A percentile compares a stretch with the other conserved stretches of the same genome.
Evolutionary conservation across 345 rosid species (phyloP).

Genomic region (Adansonia digitata): DNA sequence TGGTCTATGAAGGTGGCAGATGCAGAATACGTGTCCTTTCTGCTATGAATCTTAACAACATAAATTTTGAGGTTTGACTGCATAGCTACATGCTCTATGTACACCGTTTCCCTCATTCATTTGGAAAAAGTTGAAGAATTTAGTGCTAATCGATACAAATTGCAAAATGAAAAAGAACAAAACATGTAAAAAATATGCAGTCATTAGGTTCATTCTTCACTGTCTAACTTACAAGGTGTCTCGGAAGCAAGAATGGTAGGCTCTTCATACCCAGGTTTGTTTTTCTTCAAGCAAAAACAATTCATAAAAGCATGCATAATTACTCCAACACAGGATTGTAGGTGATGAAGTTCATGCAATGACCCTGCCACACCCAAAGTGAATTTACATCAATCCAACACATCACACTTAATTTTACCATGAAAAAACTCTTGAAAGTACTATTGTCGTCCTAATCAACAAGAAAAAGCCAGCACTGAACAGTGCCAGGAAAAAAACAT

Average conservation of each 20-base stretch:
- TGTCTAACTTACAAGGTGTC: conserved; percentile 73
- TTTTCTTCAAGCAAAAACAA: conserved; percentile 46
- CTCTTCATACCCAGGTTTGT: conserved; percentile 38
- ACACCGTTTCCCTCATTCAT: neutral
- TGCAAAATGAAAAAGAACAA: neutral
- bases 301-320: conserved; percentile 41
- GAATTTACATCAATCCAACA: neutral
- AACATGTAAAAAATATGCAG: neutral
- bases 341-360: neutral
- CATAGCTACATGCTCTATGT: neutral
- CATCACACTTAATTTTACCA: neutral
- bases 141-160: neutral
- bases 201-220: conserved; percentile 4
- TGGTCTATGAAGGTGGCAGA: neutral
- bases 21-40: neutral
- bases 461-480: neutral
- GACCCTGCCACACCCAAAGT: neutral
- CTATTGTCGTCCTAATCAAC: neutral
- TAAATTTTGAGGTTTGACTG: neutral
- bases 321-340: neutral
- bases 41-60: neutral
- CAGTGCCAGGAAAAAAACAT: neutral
- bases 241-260: conserved; percentile 63
- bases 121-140: neutral
- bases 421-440: neutral